phyloP scores from a whole-genome alignment of 345 rosid genomes.

The Eucalyptus globulus region DNA sequence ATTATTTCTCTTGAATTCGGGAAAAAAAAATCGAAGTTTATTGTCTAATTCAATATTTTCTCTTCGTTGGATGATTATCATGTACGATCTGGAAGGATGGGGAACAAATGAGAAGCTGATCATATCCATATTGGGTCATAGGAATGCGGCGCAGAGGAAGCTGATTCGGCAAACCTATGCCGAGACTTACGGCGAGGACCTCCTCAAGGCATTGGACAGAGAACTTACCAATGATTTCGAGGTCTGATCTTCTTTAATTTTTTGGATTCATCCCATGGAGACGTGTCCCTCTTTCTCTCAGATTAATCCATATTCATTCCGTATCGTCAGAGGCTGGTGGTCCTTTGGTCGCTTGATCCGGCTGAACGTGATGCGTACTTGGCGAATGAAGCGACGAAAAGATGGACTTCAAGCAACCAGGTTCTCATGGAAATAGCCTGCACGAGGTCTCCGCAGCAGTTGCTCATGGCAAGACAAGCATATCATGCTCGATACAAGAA shows the following conservation, averaged over 20 bases:
- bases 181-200: constrained; percentile 22
- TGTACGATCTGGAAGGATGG: too few species aligned
- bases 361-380: not conserved
- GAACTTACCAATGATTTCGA: constrained; percentile 60
- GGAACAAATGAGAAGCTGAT: constrained; percentile 34
- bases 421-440: not conserved
- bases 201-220: constrained; percentile 26
- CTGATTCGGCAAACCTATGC: constrained; percentile 41
- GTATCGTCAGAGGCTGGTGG: not conserved
- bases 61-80: too few species aligned
- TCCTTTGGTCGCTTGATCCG: too few species aligned
- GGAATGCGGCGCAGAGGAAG: constrained; percentile 59
- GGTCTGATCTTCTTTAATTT: constrained; percentile 10
- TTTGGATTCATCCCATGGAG: not conserved
- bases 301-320: too few species aligned
- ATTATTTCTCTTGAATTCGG: too few species aligned
- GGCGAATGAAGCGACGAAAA: not conserved
- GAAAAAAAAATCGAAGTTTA: too few species aligned
- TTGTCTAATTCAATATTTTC: too few species aligned
- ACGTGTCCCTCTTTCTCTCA: too few species aligned
- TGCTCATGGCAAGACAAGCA: not conserved
- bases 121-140: constrained; percentile 64
- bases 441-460: not conserved
- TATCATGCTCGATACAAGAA: not conserved
- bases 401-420: too few species aligned